Percentiles rank a stretch among this genome's conserved stretches.
Conservation (phyloP, 352 stramenopile genomes). For the Thraustochytrium striatum region DNA sequence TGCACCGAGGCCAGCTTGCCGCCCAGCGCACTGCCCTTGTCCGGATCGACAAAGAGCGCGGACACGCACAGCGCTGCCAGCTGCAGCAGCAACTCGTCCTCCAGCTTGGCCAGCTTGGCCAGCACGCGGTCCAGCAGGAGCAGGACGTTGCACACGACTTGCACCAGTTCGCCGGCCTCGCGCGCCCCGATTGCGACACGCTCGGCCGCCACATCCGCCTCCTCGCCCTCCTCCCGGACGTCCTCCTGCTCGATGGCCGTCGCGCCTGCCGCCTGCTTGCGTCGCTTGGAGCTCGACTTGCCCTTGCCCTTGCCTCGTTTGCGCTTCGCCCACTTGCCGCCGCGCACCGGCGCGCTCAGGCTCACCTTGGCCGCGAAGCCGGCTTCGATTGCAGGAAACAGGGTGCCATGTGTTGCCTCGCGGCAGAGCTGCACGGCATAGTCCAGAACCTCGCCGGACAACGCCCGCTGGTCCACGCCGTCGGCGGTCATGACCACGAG, state of each 20-base stretch:
- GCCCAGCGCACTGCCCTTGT: background rate
- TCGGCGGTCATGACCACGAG: background rate
- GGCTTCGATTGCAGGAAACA: background rate
- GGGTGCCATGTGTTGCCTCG: background rate
- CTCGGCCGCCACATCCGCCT: background rate
- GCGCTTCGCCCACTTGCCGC: background rate
- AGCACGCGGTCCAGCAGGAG: background rate
- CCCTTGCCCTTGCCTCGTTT: background rate
- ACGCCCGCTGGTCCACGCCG: background rate
- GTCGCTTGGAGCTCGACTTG: background rate
- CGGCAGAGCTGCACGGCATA: background rate
- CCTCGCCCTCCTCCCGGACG: background rate
- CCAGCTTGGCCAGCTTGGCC: background rate
- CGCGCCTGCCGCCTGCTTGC: background rate
- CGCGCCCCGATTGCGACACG: background rate
- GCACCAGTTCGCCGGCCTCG: background rate
- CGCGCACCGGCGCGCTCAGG: background rate
- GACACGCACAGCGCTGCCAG: background rate
- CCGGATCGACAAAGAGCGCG: background rate
- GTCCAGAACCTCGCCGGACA: slow-evolving; percentile 4
- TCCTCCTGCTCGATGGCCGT: background rate
- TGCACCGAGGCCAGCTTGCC: background rate
- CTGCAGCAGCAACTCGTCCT: background rate
- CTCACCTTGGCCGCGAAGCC: background rate
- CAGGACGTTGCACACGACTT: background rate